phyloP scores from a whole-genome alignment of 192 early-diverging fungal genomes.

The Coemansia sp. region DNA sequence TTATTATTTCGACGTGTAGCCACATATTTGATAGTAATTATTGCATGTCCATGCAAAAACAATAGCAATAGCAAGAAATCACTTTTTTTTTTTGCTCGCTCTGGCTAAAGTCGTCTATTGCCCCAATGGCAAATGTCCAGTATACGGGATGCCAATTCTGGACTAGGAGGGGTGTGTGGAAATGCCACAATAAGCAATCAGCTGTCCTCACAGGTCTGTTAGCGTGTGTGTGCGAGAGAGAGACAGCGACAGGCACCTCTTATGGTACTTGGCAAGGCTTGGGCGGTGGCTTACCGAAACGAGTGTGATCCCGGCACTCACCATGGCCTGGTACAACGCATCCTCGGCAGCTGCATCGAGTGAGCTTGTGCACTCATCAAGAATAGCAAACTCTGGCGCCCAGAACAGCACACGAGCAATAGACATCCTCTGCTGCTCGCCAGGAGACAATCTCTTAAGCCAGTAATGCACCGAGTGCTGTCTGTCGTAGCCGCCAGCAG shows the following conservation, averaged over 20 bases:
- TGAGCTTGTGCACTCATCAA: conserved; percentile 72
- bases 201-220: conserved; percentile 2
- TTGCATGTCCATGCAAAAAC: too few species aligned
- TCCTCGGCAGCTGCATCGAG: conserved; percentile 60
- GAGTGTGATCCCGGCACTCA: conserved; percentile 72
- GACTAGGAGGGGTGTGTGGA: neutral
- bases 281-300: conserved; percentile 88
- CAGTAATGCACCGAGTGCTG: conserved; percentile 50
- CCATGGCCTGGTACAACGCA: conserved; percentile 60
- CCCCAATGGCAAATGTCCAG: too few species aligned
- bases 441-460: conserved; percentile 71
- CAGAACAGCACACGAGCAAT: conserved; percentile 70
- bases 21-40: too few species aligned
- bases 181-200: neutral
- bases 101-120: too few species aligned
- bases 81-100: too few species aligned
- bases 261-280: conserved; percentile 57
- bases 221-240: conserved; percentile 35
- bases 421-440: conserved; percentile 73
- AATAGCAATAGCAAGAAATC: too few species aligned
- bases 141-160: too few species aligned
- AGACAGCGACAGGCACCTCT: conserved; percentile 39
- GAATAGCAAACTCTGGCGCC: conserved; percentile 71
- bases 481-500: conserved; percentile 26
- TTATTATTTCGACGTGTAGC: too few species aligned